phyloP scores from a whole-genome alignment of 1,284 basidiomycete species.

The Trametes versicolor region DNA sequence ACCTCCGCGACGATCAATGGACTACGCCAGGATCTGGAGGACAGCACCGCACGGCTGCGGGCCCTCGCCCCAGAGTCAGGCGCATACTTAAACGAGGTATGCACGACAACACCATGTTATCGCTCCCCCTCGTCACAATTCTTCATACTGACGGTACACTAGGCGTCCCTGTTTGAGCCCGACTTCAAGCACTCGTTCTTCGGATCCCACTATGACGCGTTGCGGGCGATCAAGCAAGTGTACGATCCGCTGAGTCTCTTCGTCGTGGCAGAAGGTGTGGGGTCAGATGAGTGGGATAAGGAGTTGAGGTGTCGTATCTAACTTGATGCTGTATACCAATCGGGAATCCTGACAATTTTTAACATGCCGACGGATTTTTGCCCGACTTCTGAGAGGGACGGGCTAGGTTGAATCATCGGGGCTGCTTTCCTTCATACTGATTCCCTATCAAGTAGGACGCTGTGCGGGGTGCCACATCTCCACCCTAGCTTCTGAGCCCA shows the following conservation, averaged over 20 bases:
- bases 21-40: slow-evolving; percentile 39
- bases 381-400: no score
- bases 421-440: no score
- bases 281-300: slow-evolving; percentile 51
- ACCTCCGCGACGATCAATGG: slow-evolving; percentile 39
- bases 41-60: slow-evolving; percentile 38
- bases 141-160: no score
- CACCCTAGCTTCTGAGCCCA: no score
- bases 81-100: slow-evolving; percentile 55
- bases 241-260: slow-evolving; percentile 58
- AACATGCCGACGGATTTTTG: no score
- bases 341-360: no score
- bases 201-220: slow-evolving; percentile 51
- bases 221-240: slow-evolving; percentile 53
- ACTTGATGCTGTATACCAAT: no score
- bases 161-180: slow-evolving; percentile 53
- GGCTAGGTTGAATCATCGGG: no score
- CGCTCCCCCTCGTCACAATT: no score
- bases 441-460: no score
- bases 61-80: slow-evolving; percentile 45
- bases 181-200: slow-evolving; percentile 54
- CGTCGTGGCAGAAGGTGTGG: slow-evolving; percentile 54
- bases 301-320: slow-evolving; percentile 36
- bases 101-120: no score
- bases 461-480: no score